Percentiles rank a stretch among this genome's conserved stretches.
Evolutionary conservation across 495 filamentous ascomycete species (phyloP).

Genomic region (Parathielavia hyrcaniae): DNA sequence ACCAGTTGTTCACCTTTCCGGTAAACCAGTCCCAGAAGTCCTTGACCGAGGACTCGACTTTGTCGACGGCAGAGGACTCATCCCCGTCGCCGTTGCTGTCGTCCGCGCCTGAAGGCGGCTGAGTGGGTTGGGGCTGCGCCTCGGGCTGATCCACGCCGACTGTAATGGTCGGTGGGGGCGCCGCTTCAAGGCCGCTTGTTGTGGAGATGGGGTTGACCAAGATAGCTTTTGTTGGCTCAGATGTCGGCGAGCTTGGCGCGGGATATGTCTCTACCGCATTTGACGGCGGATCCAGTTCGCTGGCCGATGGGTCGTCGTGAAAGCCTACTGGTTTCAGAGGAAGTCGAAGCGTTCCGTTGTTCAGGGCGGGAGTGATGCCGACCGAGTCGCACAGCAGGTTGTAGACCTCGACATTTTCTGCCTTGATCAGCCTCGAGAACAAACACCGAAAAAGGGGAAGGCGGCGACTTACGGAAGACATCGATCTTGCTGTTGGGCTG

Average conservation of each 20-base stretch:
- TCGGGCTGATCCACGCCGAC: conserved; percentile 22
- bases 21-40: conserved; percentile 48
- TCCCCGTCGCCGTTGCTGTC: conserved; percentile 13
- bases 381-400: conserved; percentile 87
- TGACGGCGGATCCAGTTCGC: conserved; percentile 27
- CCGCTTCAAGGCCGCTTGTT: not conserved
- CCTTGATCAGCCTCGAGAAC: conserved; percentile 1
- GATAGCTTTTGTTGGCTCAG: conserved; percentile 22
- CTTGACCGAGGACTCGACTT: conserved; percentile 24
- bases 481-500: conserved; percentile 70
- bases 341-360: conserved; percentile 83
- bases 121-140: conserved; percentile 20
- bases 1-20: conserved; percentile 39
- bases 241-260: conserved; percentile 16
- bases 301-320: conserved; percentile 42
- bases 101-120: conserved; percentile 12
- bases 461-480: conserved; percentile 62
- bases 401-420: conserved; percentile 92
- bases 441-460: not conserved
- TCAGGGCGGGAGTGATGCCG: conserved; percentile 58
- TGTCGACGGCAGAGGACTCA: conserved; percentile 18
- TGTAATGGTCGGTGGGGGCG: conserved; percentile 9
- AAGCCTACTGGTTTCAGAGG: conserved; percentile 64
- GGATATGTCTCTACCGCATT: conserved; percentile 25
- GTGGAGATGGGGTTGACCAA: conserved; percentile 18